These are phyloP conservation scores for Hanseniaspora meyeri DNA, from an alignment of 805 yeast genomes.

Conservation along the genomic window DNA sequence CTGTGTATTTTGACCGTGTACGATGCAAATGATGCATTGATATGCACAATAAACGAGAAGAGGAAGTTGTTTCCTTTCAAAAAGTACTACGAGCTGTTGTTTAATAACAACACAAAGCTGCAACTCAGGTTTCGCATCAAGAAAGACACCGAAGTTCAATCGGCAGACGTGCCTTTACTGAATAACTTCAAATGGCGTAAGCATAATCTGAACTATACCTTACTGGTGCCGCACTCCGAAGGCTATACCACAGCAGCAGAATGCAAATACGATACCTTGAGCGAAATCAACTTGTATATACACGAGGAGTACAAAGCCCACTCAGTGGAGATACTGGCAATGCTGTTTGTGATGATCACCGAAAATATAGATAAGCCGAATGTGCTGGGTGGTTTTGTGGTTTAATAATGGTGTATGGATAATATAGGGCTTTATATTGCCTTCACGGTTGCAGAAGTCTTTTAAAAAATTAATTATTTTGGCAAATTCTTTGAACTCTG, in stretches of 20 bases:
- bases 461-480: conserved; percentile 36
- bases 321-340: not conserved
- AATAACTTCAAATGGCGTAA: not conserved
- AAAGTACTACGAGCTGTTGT: not conserved
- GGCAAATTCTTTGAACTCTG: no score
- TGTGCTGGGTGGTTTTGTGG: not conserved
- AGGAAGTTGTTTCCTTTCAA: not conserved
- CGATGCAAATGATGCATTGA: not conserved
- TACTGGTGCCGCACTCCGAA: not conserved
- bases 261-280: not conserved
- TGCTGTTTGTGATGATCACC: not conserved
- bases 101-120: not conserved
- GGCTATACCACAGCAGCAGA: not conserved
- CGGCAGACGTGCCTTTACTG: not conserved
- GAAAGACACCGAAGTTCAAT: not conserved
- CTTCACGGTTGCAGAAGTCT: conserved; percentile 29
- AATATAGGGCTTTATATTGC: not conserved
- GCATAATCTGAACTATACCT: not conserved
- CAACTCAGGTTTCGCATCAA: not conserved
- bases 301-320: not conserved
- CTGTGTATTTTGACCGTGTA: not conserved
- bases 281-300: not conserved
- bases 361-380: not conserved
- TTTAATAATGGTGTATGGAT: not conserved
- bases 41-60: not conserved